These are phyloP conservation scores for Kluyveromyces sp. DNA, from an alignment of 1,139 yeast species.

Conservation along the genomic window DNA sequence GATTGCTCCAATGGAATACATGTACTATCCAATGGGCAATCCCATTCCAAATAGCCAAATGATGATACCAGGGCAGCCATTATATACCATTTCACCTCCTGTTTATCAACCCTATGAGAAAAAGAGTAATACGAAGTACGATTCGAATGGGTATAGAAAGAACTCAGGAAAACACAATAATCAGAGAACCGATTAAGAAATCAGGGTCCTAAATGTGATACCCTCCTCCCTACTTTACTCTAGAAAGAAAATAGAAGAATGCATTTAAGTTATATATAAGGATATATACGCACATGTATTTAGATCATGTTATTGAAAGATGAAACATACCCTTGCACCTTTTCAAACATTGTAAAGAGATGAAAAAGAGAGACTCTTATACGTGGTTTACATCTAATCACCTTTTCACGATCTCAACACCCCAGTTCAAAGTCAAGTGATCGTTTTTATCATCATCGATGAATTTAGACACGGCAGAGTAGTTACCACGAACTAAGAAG, in stretches of 20 bases:
- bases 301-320: no score
- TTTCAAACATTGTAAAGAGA: no score
- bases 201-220: not conserved
- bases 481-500: constrained; percentile 77
- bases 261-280: no score
- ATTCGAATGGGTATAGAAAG: not conserved
- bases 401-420: constrained; percentile 56
- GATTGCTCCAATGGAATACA: constrained; percentile 4
- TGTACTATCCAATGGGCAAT: constrained; percentile 4
- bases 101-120: constrained; percentile 1
- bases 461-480: constrained; percentile 74
- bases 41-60: not conserved
- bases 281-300: no score
- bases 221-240: no score
- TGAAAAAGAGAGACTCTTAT: not conserved
- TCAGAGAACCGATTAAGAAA: not conserved
- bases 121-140: not conserved
- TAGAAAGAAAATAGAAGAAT: no score
- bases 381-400: constrained; percentile 6
- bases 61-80: constrained; percentile 2
- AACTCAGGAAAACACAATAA: not conserved
- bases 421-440: constrained; percentile 79
- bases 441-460: constrained; percentile 78
- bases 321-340: no score
- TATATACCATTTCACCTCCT: constrained; percentile 1